These are phyloP conservation scores for Jaltomata sinuosa DNA, from an alignment of 257 asterid species.

Conservation along the genomic window DNA sequence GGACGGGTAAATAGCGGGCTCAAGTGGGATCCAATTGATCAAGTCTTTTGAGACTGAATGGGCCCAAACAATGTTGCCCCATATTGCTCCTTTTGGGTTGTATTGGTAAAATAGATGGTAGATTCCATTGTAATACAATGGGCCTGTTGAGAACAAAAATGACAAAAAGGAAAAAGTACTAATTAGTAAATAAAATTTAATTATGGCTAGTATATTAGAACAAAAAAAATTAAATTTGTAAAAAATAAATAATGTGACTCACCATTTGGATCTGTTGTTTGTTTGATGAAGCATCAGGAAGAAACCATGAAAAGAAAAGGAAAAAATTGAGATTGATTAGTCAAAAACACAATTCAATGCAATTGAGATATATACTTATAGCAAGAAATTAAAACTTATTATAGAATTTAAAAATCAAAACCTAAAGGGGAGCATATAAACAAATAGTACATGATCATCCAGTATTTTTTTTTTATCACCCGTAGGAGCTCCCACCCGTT, in stretches of 20 bases:
- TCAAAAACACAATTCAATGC: background rate
- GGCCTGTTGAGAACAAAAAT: slow-evolving; percentile 24
- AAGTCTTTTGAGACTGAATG: slow-evolving; percentile 66
- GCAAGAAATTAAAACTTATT: background rate
- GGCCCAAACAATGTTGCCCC: slow-evolving; percentile 85
- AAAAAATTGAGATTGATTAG: background rate
- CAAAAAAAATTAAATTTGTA: too few species aligned
- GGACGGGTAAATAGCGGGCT: slow-evolving; percentile 48
- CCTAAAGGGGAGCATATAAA: background rate
- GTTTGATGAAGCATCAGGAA: background rate
- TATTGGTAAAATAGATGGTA: slow-evolving; percentile 75
- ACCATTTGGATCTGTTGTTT: slow-evolving; percentile 35
- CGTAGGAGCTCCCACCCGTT: too few species aligned
- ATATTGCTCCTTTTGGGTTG: slow-evolving; percentile 62
- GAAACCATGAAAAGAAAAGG: slow-evolving; percentile 1
- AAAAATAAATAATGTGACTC: background rate
- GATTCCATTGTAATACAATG: slow-evolving; percentile 61
- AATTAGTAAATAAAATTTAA: background rate
- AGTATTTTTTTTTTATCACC: too few species aligned
- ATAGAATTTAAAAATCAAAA: background rate
- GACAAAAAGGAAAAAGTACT: background rate
- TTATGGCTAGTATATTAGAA: background rate
- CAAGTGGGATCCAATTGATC: slow-evolving; percentile 46
- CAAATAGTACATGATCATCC: background rate
- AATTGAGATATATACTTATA: too few species aligned